A percentile compares a stretch with the other conserved stretches of the same genome.
phyloP scores from a whole-genome alignment of 2,329 filamentous ascomycete species.

The Phymatotrichopsis omnivora region DNA sequence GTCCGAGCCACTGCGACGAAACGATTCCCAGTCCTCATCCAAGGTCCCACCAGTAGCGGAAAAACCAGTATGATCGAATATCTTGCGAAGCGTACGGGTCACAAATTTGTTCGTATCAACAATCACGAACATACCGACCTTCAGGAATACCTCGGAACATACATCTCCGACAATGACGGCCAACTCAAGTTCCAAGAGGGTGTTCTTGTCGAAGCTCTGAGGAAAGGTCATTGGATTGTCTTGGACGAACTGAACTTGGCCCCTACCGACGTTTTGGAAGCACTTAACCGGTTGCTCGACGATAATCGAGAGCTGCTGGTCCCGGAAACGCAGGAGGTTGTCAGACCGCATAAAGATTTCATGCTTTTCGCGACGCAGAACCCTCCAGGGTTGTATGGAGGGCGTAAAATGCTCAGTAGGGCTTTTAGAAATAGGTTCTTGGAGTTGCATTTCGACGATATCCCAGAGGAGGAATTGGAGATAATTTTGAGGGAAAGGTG shows the following conservation, averaged over 20 bases:
- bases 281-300: constrained; percentile 86
- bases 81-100: constrained; percentile 88
- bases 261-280: constrained; percentile 92
- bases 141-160: constrained; percentile 94
- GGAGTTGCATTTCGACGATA: constrained; percentile 95
- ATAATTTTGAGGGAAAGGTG: constrained; percentile 83
- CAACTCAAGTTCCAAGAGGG: constrained; percentile 87
- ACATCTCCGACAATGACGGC: constrained; percentile 75
- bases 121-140: constrained; percentile 98
- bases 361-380: constrained; percentile 99
- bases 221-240: constrained; percentile 94
- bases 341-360: constrained; percentile 86
- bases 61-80: constrained; percentile 99
- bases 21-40: constrained; percentile 85
- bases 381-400: constrained; percentile 87
- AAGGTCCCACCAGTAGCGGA: constrained; percentile 91
- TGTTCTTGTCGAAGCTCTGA: constrained; percentile 79
- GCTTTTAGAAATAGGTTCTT: constrained; percentile 96
- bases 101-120: constrained; percentile 97
- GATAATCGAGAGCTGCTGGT: constrained; percentile 94
- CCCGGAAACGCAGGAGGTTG: constrained; percentile 88
- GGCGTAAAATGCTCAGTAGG: constrained; percentile 81
- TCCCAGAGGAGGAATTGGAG: constrained; percentile 86
- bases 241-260: constrained; percentile 95
- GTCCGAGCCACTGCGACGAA: constrained; percentile 87